Evolutionary conservation across 1,139 yeast genomes (phyloP), one percentile per base, ranked within the genome.

Genomic region (Magnusiomyces paraingens): DNA sequence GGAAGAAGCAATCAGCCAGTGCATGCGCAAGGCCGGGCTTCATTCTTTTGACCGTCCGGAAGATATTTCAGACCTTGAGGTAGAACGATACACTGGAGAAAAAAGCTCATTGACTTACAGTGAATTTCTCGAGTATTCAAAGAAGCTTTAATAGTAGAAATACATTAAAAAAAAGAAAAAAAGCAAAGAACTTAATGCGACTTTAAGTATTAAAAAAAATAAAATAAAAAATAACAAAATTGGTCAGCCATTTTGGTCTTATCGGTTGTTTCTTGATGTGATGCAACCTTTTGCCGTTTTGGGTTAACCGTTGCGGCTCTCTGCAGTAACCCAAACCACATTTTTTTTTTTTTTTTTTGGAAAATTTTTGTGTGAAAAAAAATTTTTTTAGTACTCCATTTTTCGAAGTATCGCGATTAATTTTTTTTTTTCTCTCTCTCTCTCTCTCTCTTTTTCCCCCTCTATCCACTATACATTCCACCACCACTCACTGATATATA

Each of bases 11-110:
- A 71, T 91, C 55, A 74, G 74, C 59, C 78, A 87, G 61, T 75
- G 94, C 48, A 79, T 93, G 3, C 72, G 75, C 41, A 93, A 93
- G 66, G 90, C 96, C 0, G 94, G 85, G 0, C 32, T 21, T 12
- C 43, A 35, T 8, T 29, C 20, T 5, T 26, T 47, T 11, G 14
- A n/a, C 2, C 20, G 11, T 15, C 20, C 14, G 15, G 10, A n/a
- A 6, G n/a, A 44, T 3, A 10, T 44, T 4, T 18, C 18, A 10
- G 18, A 6, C 8, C 11, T 44, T 11, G 12, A 38, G 38, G 35
- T 47, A 18, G 21, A 14, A 36, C n/a, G 43, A 38, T 47, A 47
- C 42, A 47, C 50, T 2, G 50, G 50, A 5, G 43, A 47, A 10
- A 47, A 47, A 12, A 36, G 35, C 43, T 36, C 50, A 1, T 22